phyloP scores from a whole-genome alignment of 2,329 filamentous ascomycete species.

The Arthrinium puccinioides region DNA sequence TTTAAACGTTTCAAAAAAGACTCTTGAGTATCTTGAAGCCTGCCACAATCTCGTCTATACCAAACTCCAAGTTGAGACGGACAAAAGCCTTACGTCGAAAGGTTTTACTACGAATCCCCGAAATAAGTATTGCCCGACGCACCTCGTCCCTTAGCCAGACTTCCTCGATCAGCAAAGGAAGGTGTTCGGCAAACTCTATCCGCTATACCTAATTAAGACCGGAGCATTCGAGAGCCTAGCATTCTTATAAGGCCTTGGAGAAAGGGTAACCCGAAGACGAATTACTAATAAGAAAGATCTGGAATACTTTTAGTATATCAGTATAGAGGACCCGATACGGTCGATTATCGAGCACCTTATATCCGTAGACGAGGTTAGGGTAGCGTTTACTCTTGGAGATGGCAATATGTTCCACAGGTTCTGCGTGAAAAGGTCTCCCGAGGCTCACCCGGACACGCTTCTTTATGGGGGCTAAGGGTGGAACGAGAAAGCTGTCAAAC shows the following conservation, averaged over 20 bases:
- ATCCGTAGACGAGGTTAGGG: background rate
- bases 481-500: too few relatives aligned
- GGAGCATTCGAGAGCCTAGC: conserved; percentile 16
- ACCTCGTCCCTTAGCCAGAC: conserved; percentile 19
- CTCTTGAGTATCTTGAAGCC: background rate
- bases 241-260: conserved; percentile 15
- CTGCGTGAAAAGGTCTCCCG: too few relatives aligned
- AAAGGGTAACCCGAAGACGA: conserved; percentile 9
- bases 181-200: conserved; percentile 15
- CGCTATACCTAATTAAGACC: conserved; percentile 10
- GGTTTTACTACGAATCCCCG: conserved; percentile 21
- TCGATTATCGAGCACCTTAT: conserved; percentile 20
- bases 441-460: too few relatives aligned
- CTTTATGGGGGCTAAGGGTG: too few relatives aligned
- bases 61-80: conserved; percentile 11
- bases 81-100: conserved; percentile 16
- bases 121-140: conserved; percentile 19
- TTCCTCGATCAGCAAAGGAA: conserved; percentile 19
- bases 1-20: too few relatives aligned
- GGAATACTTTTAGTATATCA: conserved; percentile 19
- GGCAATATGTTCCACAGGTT: too few relatives aligned
- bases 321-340: conserved; percentile 21
- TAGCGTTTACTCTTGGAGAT: too few relatives aligned
- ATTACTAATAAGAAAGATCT: conserved; percentile 21
- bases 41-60: background rate